Evolutionary conservation across 106 monocot genomes (phyloP), one percentile per base, ranked within the genome.

Genomic region (Acorus calamus): DNA sequence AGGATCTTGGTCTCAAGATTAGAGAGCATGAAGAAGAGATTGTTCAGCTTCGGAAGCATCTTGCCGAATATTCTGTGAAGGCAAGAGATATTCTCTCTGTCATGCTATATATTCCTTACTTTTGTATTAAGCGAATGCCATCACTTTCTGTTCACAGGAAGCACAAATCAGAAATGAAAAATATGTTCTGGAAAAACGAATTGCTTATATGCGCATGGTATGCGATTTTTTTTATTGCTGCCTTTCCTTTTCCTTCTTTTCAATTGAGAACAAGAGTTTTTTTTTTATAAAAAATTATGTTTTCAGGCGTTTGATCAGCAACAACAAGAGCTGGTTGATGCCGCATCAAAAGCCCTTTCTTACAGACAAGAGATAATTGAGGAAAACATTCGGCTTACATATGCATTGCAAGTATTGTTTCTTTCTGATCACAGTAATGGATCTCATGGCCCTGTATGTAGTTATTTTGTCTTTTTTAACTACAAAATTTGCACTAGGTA

Each of bases 361-460:
- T 96, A 90, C 50, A 81, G 94, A 76, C 94, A 96, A 78, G 94
- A 90, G 57, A 96, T 96, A 70, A 90, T 96, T 61, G 94, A 90
- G 74, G 90, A 96, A 68, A 96, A 96, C 68, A 84, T 96, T 65
- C 84, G 80, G 53, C 84, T 96, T 10, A 78, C 90, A 72, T 80
- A 96, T 74, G 80, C 79, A 52, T 78, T 96, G 68, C 94, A 96
- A 78, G 94, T 96, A 81, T 60, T 45, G 45, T 65, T 71, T 66
- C 73, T 2, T 65, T 66, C 52, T 55, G 43, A 42, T 46, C 28
- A 28, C 28, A 28, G 28, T 28, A 28, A 28, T 28, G 28, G 28
- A 28, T 28, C 28, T 28, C 28, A 28, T 28, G 28, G 28, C 28
- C 28, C 28, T 1, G 28, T 28, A 28, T 28, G 28, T 28, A 28